These are phyloP conservation scores for carrot (Daucus carota) DNA, from an alignment of 129 eudicot species.

Conservation along the genomic window DH1_v3.0 NC_030384.2:38789001-38789500, in stretches of 20 bases:
- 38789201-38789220: constrained; percentile 16
- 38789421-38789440: constrained; percentile 12
- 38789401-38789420: constrained; percentile 13
- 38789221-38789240: constrained; percentile 21
- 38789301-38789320: constrained; percentile 13
- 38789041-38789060: not conserved
- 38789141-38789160: constrained; percentile 21
- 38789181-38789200: constrained; percentile 24
- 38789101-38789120: constrained; percentile 10
- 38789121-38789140: constrained; percentile 3
- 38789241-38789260: constrained; percentile 28
- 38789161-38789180: constrained; percentile 24
- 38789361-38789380: not conserved
- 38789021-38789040: not conserved
- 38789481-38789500: not conserved
- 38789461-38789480: not conserved
- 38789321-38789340: not conserved
- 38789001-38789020: constrained; percentile 1
- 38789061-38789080: not conserved
- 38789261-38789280: constrained; percentile 19
- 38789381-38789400: not conserved
- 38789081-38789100: not conserved
- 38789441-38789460: not conserved
- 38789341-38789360: not conserved
- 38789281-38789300: constrained; percentile 23